phyloP scores from a whole-genome alignment of 1,139 yeast species.

The Taphrina wiesneri region DNA sequence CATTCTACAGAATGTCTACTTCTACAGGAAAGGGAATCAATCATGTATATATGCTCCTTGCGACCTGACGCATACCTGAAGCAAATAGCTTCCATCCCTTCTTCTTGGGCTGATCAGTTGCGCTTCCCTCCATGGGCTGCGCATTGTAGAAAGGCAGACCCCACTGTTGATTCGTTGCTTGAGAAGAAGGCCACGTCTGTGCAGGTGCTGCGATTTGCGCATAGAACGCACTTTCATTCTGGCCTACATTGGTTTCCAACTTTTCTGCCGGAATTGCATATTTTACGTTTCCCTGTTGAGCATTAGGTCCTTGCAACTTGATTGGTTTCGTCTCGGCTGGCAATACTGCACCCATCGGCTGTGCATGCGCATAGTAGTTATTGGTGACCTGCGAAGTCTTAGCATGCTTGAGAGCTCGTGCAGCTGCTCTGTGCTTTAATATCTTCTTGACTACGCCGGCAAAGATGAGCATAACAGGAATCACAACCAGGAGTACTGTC shows the following conservation, averaged over 20 bases:
- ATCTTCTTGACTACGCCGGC: background rate
- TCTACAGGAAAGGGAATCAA: too few relatives aligned
- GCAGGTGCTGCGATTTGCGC: background rate
- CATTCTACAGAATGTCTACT: too few relatives aligned
- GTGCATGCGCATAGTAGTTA: background rate
- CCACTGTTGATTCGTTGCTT: background rate
- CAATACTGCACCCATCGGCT: background rate
- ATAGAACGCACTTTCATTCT: background rate
- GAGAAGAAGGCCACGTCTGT: background rate
- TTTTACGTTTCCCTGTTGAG: background rate
- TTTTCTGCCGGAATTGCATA: background rate
- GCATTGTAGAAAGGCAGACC: background rate
- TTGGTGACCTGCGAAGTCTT: background rate
- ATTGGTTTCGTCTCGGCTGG: background rate
- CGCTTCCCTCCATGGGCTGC: background rate
- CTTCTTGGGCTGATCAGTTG: constrained; percentile 1
- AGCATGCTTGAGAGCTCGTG: background rate
- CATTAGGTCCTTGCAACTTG: background rate
- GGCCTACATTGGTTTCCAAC: background rate
- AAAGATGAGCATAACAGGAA: background rate
- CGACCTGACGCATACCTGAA: too few relatives aligned
- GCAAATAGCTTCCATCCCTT: background rate
- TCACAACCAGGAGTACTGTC: background rate
- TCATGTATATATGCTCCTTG: too few relatives aligned
- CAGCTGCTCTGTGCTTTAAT: background rate